phyloP scores from a whole-genome alignment of 2,329 filamentous ascomycete genomes.

The Talaromyces piceae region DNA sequence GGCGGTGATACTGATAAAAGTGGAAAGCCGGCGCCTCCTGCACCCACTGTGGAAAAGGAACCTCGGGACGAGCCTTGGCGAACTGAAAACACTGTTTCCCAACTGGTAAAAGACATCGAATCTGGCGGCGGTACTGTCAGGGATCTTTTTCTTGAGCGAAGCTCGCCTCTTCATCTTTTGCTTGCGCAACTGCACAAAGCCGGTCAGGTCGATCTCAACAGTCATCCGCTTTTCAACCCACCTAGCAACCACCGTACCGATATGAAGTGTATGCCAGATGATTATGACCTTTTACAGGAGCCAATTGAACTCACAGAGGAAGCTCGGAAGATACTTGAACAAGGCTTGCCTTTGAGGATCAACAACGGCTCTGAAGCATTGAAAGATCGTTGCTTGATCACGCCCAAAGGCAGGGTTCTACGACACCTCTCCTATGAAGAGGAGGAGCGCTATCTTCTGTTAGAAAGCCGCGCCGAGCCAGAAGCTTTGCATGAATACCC shows the following conservation, averaged over 20 bases:
- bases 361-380: conserved; percentile 27
- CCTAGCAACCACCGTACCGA: conserved; percentile 35
- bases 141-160: conserved; percentile 35
- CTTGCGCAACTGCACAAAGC: conserved; percentile 33
- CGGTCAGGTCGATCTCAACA: conserved; percentile 30
- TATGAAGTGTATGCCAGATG: conserved; percentile 34
- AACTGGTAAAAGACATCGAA: conserved; percentile 33
- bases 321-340: conserved; percentile 34
- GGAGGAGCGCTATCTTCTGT: conserved; percentile 37
- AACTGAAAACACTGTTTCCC: conserved; percentile 33
- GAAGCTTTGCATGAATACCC: conserved; percentile 32
- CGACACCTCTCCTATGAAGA: conserved; percentile 40
- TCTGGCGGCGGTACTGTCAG: conserved; percentile 27
- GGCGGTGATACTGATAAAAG: conserved; percentile 18
- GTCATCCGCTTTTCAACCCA: conserved; percentile 34
- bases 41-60: conserved; percentile 15
- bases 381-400: conserved; percentile 39
- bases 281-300: conserved; percentile 33
- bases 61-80: conserved; percentile 26
- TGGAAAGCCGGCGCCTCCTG: conserved; percentile 11
- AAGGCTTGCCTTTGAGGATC: conserved; percentile 36
- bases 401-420: conserved; percentile 38
- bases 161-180: conserved; percentile 29
- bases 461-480: conserved; percentile 32
- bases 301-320: conserved; percentile 35